phyloP scores from a whole-genome alignment of 208 protist species.

The Phytomonas francai region DNA sequence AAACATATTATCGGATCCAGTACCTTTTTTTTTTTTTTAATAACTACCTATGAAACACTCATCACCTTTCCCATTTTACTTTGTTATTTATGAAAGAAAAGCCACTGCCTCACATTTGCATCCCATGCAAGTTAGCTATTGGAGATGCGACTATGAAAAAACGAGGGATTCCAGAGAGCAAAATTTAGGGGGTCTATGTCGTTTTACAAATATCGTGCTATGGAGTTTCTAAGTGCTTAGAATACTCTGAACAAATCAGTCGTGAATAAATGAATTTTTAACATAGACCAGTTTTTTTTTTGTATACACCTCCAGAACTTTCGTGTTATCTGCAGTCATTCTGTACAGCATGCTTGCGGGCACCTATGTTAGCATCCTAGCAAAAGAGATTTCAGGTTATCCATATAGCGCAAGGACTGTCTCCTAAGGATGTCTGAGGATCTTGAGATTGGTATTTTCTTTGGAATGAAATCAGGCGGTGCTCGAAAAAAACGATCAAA shows the following conservation, averaged over 20 bases:
- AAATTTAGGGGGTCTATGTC: neutral
- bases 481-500: neutral
- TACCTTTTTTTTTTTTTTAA: neutral
- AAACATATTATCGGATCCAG: neutral
- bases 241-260: neutral
- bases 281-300: neutral
- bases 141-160: neutral
- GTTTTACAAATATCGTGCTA: neutral
- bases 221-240: neutral
- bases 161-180: neutral
- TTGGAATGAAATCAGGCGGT: neutral
- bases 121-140: neutral
- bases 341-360: neutral
- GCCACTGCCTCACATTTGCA: constrained; percentile 1
- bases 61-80: neutral
- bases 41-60: neutral
- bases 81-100: neutral
- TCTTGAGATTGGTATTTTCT: neutral
- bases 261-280: neutral
- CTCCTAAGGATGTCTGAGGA: neutral
- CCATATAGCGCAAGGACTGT: neutral
- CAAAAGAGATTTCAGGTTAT: neutral
- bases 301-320: neutral
- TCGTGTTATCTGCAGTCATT: neutral
- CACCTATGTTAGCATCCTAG: neutral